These are phyloP conservation scores for Starmerella scarabaei DNA, from an alignment of 805 yeast genomes.

Conservation along the genomic window DNA sequence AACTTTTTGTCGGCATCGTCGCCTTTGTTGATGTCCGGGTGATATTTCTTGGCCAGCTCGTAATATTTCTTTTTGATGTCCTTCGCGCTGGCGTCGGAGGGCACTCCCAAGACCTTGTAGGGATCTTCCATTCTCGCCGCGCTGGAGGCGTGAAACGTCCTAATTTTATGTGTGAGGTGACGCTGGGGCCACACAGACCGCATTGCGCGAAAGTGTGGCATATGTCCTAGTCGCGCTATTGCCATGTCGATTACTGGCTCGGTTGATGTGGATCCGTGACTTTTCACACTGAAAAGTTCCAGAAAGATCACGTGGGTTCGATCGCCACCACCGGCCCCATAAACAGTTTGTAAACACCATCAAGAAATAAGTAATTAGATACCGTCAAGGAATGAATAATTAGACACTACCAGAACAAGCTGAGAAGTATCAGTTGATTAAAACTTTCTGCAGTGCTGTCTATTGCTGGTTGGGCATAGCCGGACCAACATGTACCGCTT, in stretches of 20 bases:
- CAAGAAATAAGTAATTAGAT: too few species aligned
- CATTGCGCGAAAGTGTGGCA: neutral
- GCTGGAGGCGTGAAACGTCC: conserved; percentile 14
- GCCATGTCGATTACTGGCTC: neutral
- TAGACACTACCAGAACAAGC: too few species aligned
- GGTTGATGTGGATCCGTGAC: too few species aligned
- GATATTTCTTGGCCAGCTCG: conserved; percentile 82
- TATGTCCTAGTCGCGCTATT: neutral
- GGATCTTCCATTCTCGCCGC: conserved; percentile 45
- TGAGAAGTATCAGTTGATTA: too few species aligned
- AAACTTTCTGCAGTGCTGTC: too few species aligned
- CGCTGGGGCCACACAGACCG: neutral
- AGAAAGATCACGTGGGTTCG: neutral
- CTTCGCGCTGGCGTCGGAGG: conserved; percentile 52
- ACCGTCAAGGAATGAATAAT: too few species aligned
- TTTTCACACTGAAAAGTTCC: neutral
- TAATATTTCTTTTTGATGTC: conserved; percentile 92
- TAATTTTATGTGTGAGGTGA: neutral
- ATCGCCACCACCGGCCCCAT: too few species aligned
- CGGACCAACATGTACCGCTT: too few species aligned
- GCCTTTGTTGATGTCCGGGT: conserved; percentile 94
- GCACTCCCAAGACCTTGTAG: conserved; percentile 69
- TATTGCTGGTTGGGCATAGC: too few species aligned
- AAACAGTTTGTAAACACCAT: too few species aligned
- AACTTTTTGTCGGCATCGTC: conserved; percentile 75